Conservation (phyloP, 148 eudicot species). For the Beta vulgaris region DNA sequence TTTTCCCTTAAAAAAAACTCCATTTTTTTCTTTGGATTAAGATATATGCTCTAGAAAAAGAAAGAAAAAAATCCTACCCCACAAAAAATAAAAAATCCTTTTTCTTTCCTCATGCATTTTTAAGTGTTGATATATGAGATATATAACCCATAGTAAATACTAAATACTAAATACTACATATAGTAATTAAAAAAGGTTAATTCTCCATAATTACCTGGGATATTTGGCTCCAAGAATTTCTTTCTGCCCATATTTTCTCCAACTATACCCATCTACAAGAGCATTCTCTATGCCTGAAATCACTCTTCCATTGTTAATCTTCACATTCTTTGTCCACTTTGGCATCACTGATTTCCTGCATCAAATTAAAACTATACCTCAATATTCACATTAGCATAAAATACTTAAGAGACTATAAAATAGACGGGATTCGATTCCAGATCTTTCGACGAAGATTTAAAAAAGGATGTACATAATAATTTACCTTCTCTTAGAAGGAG, state of each 20-base stretch:
- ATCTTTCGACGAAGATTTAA: neutral
- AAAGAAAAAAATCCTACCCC: too few relatives aligned
- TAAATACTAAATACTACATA: too few relatives aligned
- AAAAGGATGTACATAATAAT: neutral
- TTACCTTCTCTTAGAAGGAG: conserved; percentile 52
- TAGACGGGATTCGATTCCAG: neutral
- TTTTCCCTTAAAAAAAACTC: too few relatives aligned
- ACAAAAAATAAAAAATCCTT: too few relatives aligned
- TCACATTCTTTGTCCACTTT: conserved; percentile 47
- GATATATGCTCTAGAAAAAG: too few relatives aligned
- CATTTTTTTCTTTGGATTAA: too few relatives aligned
- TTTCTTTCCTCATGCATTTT: too few relatives aligned
- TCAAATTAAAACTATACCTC: neutral
- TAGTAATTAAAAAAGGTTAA: too few relatives aligned
- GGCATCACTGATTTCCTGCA: conserved; percentile 50
- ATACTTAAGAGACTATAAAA: neutral
- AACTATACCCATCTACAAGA: conserved; percentile 57
- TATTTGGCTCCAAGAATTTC: conserved; percentile 59
- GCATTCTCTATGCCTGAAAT: conserved; percentile 37
- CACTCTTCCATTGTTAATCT: conserved; percentile 25
- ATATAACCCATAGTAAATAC: too few relatives aligned
- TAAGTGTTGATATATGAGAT: too few relatives aligned
- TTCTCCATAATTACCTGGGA: conserved; percentile 93
- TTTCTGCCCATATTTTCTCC: conserved; percentile 97
- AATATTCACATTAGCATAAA: neutral